These are phyloP conservation scores for Podaxis carcinomalis DNA, from an alignment of 768 basidiomycete genomes.

Conservation along the genomic window DNA sequence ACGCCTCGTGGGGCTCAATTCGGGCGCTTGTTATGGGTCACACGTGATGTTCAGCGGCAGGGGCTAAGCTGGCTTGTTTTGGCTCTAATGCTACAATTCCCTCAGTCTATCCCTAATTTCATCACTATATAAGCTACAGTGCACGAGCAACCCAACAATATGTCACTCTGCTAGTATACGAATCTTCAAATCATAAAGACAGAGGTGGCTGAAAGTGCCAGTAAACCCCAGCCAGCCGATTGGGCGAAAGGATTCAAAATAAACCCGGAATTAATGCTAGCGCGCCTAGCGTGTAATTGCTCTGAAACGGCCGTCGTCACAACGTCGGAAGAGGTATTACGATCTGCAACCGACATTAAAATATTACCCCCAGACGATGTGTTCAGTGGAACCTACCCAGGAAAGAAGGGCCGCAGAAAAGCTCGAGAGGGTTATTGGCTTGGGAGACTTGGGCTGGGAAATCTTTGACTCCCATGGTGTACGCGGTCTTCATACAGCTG, in stretches of 20 bases:
- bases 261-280: not conserved
- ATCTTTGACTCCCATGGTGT: constrained; percentile 25
- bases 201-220: not conserved
- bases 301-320: not conserved
- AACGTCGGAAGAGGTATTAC: not conserved
- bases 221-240: not conserved
- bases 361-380: not conserved
- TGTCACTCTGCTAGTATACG: not conserved
- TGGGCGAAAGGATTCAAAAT: not conserved
- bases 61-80: not conserved
- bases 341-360: constrained; percentile 4
- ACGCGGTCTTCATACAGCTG: constrained; percentile 42
- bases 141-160: not conserved
- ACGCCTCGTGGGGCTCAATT: not conserved
- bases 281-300: not conserved
- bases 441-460: constrained; percentile 28
- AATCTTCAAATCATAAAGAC: not conserved
- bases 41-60: not conserved
- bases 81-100: not conserved
- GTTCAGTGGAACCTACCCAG: constrained; percentile 27
- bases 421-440: constrained; percentile 17
- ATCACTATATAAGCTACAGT: not conserved
- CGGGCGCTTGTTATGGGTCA: not conserved
- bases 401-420: constrained; percentile 40
- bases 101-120: not conserved